Conservation (phyloP, 1,284 basidiomycete species). For the Heimioporus punctisporus region DNA sequence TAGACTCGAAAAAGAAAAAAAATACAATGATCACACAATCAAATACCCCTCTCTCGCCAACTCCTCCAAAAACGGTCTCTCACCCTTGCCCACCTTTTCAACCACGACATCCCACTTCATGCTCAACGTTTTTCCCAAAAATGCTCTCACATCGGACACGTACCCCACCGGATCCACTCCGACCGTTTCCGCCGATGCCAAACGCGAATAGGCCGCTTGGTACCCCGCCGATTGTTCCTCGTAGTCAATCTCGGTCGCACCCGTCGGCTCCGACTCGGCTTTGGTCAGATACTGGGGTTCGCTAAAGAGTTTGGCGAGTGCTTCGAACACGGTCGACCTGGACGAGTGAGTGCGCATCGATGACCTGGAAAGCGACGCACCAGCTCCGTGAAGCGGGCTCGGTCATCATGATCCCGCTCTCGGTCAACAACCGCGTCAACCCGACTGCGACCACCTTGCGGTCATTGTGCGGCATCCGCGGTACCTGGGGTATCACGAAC, state of each 20-base stretch:
- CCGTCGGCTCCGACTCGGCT: constrained; percentile 51
- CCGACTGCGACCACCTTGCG: constrained; percentile 89
- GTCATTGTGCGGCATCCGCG: constrained; percentile 81
- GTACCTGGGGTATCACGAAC: constrained; percentile 82
- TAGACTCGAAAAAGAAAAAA: too few species aligned
- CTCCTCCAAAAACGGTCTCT: constrained; percentile 44
- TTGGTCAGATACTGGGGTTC: constrained; percentile 69
- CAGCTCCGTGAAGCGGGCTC: constrained; percentile 68
- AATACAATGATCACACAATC: constrained; percentile 14
- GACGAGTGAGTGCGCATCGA: neutral
- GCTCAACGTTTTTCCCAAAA: constrained; percentile 49
- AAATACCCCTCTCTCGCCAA: constrained; percentile 42
- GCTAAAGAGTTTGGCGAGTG: constrained; percentile 78
- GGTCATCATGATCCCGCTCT: constrained; percentile 69
- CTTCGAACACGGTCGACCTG: constrained; percentile 72
- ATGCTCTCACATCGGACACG: constrained; percentile 56
- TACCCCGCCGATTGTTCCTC: constrained; percentile 92
- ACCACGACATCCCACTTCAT: constrained; percentile 36
- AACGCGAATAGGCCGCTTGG: constrained; percentile 90
- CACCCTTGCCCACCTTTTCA: constrained; percentile 25
- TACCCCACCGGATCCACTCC: constrained; percentile 62
- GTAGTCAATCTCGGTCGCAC: constrained; percentile 80
- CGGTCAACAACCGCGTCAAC: constrained; percentile 77
- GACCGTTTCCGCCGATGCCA: constrained; percentile 76
- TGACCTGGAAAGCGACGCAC: constrained; percentile 38